Conservation (phyloP, 768 basidiomycete species). For the Panus rudis region DNA sequence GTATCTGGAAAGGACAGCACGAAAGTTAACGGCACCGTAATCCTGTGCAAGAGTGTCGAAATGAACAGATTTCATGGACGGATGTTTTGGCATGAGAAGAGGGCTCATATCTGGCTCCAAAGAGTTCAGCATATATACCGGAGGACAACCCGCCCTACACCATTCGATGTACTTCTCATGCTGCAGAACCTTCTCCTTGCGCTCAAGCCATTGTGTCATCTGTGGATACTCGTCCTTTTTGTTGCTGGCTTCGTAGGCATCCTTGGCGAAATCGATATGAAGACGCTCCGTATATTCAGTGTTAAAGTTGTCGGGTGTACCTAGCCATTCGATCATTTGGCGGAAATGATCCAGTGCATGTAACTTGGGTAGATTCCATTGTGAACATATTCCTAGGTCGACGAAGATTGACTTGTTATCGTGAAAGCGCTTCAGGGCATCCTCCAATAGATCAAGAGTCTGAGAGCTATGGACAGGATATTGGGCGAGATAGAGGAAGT, state of each 20-base stretch:
- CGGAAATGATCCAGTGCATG: conserved; percentile 31
- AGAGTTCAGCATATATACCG: neutral
- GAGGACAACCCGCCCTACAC: neutral
- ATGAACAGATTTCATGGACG: neutral
- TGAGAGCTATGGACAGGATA: conserved; percentile 25
- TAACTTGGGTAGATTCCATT: conserved; percentile 38
- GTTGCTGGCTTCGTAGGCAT: conserved; percentile 30
- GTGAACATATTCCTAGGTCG: conserved; percentile 24
- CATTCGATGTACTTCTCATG: conserved; percentile 13
- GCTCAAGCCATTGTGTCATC: conserved; percentile 32
- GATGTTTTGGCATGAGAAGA: neutral
- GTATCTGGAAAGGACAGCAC: neutral
- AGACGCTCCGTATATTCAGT: conserved; percentile 34
- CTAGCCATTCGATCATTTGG: conserved; percentile 22
- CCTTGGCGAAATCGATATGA: conserved; percentile 36
- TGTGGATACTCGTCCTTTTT: conserved; percentile 28
- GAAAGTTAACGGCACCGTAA: neutral
- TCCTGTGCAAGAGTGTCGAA: neutral
- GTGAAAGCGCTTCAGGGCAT: conserved; percentile 29
- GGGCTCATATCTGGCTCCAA: too few species aligned
- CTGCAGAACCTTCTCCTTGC: conserved; percentile 21
- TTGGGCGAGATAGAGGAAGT: conserved; percentile 32
- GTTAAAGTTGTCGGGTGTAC: conserved; percentile 33
- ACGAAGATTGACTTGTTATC: conserved; percentile 30
- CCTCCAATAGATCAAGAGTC: conserved; percentile 22